Conservation (phyloP, 805 yeast genomes). For the Maudiozyma turicensis region DNA sequence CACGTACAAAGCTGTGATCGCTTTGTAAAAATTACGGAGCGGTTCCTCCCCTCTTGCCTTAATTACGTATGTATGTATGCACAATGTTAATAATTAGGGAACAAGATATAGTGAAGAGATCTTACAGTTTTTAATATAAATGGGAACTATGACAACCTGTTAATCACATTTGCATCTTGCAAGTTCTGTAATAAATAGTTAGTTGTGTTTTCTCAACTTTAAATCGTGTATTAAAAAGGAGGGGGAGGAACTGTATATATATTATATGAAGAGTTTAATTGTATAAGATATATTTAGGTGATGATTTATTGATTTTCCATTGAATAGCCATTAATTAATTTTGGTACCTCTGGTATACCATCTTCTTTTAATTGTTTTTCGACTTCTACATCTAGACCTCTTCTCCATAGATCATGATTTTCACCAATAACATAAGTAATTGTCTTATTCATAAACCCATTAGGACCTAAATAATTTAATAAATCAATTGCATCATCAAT, state of each 20-base stretch:
- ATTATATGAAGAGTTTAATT: background rate
- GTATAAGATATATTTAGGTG: background rate
- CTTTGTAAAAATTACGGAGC: no score
- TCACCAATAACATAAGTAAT: conserved; percentile 66
- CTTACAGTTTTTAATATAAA: no score
- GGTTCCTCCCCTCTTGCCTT: no score
- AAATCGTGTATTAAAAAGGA: no score
- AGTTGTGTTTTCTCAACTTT: no score
- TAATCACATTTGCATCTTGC: no score
- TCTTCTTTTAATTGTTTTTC: conserved; percentile 19
- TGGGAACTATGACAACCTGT: no score
- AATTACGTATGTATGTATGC: no score
- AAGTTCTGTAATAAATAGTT: no score
- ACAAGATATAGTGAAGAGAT: no score
- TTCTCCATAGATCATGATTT: conserved; percentile 63
- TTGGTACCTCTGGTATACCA: conserved; percentile 22
- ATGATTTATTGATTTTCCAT: background rate
- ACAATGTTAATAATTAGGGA: no score
- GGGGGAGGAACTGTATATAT: background rate
- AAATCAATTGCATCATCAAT: conserved; percentile 76
- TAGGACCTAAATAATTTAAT: conserved; percentile 40
- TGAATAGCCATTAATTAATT: conserved; percentile 6
- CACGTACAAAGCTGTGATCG: no score
- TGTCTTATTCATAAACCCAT: conserved; percentile 49
- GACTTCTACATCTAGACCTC: conserved; percentile 24